Evolutionary conservation across 306 rosid genomes (phyloP), one percentile per base, ranked within the genome.

Genomic region (Trifolium pratense): DNA sequence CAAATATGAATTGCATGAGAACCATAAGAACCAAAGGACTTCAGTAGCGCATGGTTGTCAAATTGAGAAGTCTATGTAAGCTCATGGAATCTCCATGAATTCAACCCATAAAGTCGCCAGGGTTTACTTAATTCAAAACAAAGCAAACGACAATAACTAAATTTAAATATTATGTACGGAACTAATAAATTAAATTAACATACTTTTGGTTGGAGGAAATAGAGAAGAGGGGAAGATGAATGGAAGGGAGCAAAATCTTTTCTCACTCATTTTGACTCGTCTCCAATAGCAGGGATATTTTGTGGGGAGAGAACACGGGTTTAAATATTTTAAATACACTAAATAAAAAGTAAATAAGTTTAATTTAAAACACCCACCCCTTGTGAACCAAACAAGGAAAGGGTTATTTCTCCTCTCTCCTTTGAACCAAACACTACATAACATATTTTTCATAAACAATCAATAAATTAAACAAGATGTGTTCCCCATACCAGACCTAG

Each of bases 1-100:
- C 26, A 49, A 66, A 49, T 57, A 29, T 59, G 65, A 37, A 58
- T 26, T 58, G 21, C 37, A 31, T 57, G 36, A 57, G 64, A 57
- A 57, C 63, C 37, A 53, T 25, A 58, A 58, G 64, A 29, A 29
- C 59, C 59, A 8, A 9, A 21, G 59, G 12, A 52, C 7, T 59
- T 59, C 10, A 14, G 66, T 59, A 59, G 42, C 13, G 7, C 20
- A 59, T 29, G 40, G 12, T 59, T 59, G 66, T 59, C 66, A 29
- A 59, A 57, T 57, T 25, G 12, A 56, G 15, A 56, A 56, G 9
- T 56, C 16, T 59, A 59, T 26, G 20, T 15, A 59, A 31, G 66
- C 9, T 29, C 3, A 1, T 59, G 40, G 66, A 59, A 59, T 59
- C 26, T 53, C 40, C 3, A 4, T 59, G 29, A 29, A 23, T 32